Base-by-base conservation (phyloP, 345 rosid genomes). In the Rubroshorea leprosula region DNA sequence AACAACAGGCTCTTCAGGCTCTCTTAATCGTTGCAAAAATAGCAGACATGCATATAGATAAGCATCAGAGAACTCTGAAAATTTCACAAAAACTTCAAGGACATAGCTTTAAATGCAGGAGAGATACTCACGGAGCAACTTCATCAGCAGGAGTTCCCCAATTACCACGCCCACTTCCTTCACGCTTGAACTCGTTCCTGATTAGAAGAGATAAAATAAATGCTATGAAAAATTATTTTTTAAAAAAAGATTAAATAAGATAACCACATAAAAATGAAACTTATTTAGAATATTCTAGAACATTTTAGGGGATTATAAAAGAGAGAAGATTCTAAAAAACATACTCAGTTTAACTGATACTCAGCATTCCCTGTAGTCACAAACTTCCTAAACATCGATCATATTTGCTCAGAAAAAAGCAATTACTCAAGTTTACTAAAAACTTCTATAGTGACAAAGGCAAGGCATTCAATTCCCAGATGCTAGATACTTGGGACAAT, bases 141-240 rank as follows among this genome's bases (percentile, higher is more conserved):
- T 82, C 99, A 75, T 87, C 97, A 63, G 78, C 57, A 5, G 85
- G 78, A 60, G 83, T 78, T 74, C 97, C 99, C 99, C 99, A 94
- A 49, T 94, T 94, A 39, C 95, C 95, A 23, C 90, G 88, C 57
- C 99, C 99, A 77, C 92, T 35, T 24, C 99, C 99, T 0, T 87
- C 87, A 3, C 99, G 92, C 54, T 94, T 94, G 49, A 84, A 3
- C 67, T 82, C 97, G 65, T 69, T 78, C 68, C 99, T 94, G 54
- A 31, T 5, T 39, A 20, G 21, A 6, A 43, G 5, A 23, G 13
- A 22, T 21, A 12, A 27, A 45, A 49, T 23, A 17, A 19, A 14
- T 7, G 11, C 23, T 4, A 7, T 35, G 7, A 13, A 10, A 35
- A 8, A 35, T 4, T n/a, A n/a, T n/a, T n/a, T n/a, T n/a, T n/a